Conservation (phyloP, 345 rosid species). For the Camelina laxa region DNA sequence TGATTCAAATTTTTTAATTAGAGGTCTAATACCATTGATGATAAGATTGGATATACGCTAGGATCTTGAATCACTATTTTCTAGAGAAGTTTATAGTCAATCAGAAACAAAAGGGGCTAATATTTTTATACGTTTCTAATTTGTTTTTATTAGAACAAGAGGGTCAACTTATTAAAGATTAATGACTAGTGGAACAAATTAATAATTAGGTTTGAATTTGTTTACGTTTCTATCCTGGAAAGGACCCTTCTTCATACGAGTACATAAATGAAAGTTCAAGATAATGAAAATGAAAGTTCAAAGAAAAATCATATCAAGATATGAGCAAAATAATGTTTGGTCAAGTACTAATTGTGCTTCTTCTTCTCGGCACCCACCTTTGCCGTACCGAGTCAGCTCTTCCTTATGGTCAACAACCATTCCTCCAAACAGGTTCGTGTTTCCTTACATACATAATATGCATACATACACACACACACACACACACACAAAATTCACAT, state of each 20-base stretch:
- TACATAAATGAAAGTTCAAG: background rate
- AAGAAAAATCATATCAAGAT: background rate
- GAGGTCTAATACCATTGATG: background rate
- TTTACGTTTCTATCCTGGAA: background rate
- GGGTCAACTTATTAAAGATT: background rate
- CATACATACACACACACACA: background rate
- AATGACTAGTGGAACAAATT: background rate
- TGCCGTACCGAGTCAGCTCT: background rate
- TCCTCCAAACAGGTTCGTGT: conserved; percentile 5
- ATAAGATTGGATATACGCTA: background rate
- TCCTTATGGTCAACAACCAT: background rate
- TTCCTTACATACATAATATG: background rate
- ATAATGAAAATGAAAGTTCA: background rate
- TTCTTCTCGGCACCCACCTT: conserved; percentile 9
- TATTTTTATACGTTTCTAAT: background rate
- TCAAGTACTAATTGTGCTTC: conserved; percentile 1
- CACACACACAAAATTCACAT: too few relatives aligned
- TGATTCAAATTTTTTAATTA: background rate
- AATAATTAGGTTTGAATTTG: background rate
- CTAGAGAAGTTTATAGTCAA: background rate
- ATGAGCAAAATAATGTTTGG: background rate
- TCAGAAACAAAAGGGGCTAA: background rate
- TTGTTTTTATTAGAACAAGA: background rate
- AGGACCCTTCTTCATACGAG: background rate
- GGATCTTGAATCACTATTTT: background rate